A percentile compares a stretch with the other conserved stretches of the same genome.
Evolutionary conservation across 163 green algal species (phyloP).

Genomic region (Chlorella variabilis): DNA sequence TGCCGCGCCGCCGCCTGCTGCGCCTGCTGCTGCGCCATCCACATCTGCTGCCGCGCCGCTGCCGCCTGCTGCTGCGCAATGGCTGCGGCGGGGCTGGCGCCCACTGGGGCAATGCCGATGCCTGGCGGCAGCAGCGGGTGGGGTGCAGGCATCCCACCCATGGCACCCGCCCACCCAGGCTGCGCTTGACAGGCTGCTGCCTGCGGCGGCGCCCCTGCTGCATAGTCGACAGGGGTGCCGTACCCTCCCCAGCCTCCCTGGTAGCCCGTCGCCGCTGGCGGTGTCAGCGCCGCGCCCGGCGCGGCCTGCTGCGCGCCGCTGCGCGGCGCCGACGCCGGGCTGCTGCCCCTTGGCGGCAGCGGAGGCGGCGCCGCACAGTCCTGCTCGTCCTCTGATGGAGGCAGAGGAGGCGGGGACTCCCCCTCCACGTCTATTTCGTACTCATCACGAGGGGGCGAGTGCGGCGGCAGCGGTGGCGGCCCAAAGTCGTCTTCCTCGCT

Average conservation of each 20-base stretch:
- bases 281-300: not conserved
- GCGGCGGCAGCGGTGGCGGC: constrained; percentile 31
- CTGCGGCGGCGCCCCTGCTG: not conserved
- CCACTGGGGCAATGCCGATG: not conserved
- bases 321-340: not conserved
- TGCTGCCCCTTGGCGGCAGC: not conserved
- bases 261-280: not conserved
- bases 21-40: not conserved
- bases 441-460: constrained; percentile 25
- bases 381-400: not conserved
- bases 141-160: not conserved
- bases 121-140: not conserved
- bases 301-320: not conserved
- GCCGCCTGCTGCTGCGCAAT: not conserved
- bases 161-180: not conserved
- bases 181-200: not conserved
- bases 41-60: not conserved
- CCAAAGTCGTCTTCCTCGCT: constrained; percentile 10
- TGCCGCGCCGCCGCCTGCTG: not conserved
- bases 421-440: constrained; percentile 3
- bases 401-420: not conserved
- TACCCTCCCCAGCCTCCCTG: not conserved
- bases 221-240: not conserved
- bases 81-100: not conserved
- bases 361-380: not conserved